A percentile compares a stretch with the other conserved stretches of the same genome.
phyloP scores from a whole-genome alignment of 768 basidiomycete genomes.

The Hypholoma fasciculare region DNA sequence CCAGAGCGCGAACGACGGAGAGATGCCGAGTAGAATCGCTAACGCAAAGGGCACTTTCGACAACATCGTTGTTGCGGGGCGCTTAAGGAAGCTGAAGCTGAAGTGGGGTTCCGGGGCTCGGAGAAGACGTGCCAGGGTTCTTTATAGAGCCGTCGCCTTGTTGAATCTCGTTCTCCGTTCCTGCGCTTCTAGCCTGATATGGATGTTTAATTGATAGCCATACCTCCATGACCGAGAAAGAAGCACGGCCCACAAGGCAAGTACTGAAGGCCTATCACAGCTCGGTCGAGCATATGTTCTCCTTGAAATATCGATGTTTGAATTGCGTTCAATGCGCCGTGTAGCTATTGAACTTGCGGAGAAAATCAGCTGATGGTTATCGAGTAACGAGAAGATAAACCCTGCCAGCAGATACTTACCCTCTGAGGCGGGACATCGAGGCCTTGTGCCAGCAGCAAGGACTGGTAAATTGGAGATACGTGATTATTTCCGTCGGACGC shows the following conservation, averaged over 20 bases:
- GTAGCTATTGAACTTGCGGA: neutral
- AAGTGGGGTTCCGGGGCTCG: neutral
- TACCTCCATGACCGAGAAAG: neutral
- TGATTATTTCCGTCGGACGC: too few species aligned
- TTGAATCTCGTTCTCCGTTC: too few species aligned
- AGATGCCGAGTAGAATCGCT: constrained; percentile 20
- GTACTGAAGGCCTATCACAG: too few species aligned
- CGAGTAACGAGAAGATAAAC: neutral
- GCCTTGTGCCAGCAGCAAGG: neutral
- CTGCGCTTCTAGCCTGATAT: too few species aligned
- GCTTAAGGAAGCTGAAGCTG: neutral
- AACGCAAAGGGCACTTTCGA: constrained; percentile 4
- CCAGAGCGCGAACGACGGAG: constrained; percentile 33
- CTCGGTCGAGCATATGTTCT: too few species aligned
- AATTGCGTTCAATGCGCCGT: neutral
- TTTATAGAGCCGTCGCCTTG: too few species aligned
- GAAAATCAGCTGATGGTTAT: neutral
- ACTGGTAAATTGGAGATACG: neutral
- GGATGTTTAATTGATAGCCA: too few species aligned
- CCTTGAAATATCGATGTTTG: neutral
- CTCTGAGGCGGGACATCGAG: neutral
- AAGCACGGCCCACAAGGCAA: neutral
- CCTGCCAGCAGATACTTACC: neutral
- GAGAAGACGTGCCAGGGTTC: neutral
- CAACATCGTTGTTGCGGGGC: constrained; percentile 6